phyloP scores from a whole-genome alignment of 768 basidiomycete species.

The Auricularia auricula-judae region DNA sequence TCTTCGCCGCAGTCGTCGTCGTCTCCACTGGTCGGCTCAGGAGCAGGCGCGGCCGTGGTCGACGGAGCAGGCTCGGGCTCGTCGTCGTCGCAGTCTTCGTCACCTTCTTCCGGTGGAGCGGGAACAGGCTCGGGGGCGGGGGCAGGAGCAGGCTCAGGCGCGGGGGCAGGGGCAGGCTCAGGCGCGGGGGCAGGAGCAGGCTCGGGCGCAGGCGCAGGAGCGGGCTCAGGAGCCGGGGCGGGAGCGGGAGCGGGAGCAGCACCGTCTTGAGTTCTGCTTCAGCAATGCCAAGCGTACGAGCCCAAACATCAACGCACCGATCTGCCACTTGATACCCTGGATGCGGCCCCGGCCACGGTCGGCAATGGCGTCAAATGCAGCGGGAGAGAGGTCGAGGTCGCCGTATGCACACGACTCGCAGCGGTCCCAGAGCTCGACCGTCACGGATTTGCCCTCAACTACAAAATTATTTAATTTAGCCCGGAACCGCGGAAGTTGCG shows the following conservation, averaged over 20 bases:
- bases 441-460: slow-evolving; percentile 30
- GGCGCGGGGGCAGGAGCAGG: not conserved
- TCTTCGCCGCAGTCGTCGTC: not conserved
- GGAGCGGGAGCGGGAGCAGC: slow-evolving; percentile 49
- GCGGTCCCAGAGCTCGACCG: slow-evolving; percentile 47
- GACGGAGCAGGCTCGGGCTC: not conserved
- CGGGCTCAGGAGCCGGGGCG: slow-evolving; percentile 20
- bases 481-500: no score
- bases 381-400: slow-evolving; percentile 50
- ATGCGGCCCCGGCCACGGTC: not conserved
- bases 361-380: slow-evolving; percentile 31
- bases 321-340: not conserved
- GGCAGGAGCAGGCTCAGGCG: not conserved
- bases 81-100: not conserved
- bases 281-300: not conserved
- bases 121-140: not conserved
- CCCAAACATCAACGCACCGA: not conserved
- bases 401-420: slow-evolving; percentile 42
- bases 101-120: not conserved
- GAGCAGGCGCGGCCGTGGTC: not conserved
- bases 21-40: not conserved
- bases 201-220: slow-evolving; percentile 10
- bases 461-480: no score
- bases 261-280: slow-evolving; percentile 18
- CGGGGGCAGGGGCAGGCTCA: not conserved